Conservation (phyloP, 2,329 filamentous ascomycete species). For the Pseudocercospora cruenta region DNA sequence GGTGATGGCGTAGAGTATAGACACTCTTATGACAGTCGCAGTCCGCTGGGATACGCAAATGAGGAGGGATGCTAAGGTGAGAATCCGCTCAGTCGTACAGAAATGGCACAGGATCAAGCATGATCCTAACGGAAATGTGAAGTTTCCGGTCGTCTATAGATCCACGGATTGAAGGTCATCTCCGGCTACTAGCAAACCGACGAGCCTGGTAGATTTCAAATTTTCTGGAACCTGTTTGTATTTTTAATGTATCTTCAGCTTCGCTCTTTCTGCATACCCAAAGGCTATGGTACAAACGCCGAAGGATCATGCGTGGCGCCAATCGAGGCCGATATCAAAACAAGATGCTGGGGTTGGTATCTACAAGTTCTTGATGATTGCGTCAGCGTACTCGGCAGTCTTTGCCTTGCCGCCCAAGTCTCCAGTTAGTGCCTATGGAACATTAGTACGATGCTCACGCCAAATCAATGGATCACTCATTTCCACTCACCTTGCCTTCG, state of each 20-base stretch:
- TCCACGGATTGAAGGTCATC: too few species aligned
- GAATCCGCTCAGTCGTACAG: too few species aligned
- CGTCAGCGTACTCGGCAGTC: constrained; percentile 89
- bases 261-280: constrained; percentile 1
- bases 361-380: constrained; percentile 74
- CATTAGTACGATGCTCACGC: constrained; percentile 5
- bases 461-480: not conserved
- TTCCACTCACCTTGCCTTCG: constrained; percentile 78
- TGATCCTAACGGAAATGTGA: too few species aligned
- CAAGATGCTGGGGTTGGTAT: constrained; percentile 13
- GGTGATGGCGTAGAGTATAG: not conserved
- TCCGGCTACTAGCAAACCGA: too few species aligned
- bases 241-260: constrained; percentile 4
- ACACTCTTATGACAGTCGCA: not conserved
- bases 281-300: constrained; percentile 9
- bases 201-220: not conserved
- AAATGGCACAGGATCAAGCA: too few species aligned
- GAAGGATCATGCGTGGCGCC: constrained; percentile 5
- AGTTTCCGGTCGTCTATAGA: too few species aligned
- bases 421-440: constrained; percentile 74
- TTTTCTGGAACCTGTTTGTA: not conserved
- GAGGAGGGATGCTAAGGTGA: not conserved
- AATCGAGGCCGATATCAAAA: constrained; percentile 10
- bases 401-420: constrained; percentile 96
- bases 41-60: not conserved